Evolutionary conservation across 305 asterid species (phyloP).

Genomic region (Fraxinus velutina): DNA sequence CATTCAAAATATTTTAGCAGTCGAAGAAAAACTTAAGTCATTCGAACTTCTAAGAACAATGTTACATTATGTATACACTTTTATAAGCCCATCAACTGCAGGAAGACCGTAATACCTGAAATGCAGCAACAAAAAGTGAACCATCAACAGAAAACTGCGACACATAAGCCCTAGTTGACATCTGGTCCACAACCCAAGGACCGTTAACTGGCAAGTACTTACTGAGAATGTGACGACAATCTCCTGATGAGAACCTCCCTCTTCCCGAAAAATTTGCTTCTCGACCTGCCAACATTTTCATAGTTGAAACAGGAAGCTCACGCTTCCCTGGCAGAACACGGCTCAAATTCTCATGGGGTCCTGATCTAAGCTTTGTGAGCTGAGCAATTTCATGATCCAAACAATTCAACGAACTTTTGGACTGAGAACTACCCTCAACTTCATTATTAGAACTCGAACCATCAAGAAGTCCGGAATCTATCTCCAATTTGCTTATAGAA

Average conservation of each 20-base stretch:
- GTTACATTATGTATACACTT: neutral
- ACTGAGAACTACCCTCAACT: slow-evolving; percentile 27
- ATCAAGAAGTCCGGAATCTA: slow-evolving; percentile 46
- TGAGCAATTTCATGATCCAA: slow-evolving; percentile 66
- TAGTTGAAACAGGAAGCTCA: slow-evolving; percentile 48
- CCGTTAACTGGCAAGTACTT: slow-evolving; percentile 64
- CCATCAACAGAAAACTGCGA: slow-evolving; percentile 85
- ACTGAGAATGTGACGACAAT: slow-evolving; percentile 65
- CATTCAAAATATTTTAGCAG: neutral
- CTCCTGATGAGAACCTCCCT: slow-evolving; percentile 67
- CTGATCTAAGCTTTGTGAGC: slow-evolving; percentile 64
- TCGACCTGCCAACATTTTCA: slow-evolving; percentile 76
- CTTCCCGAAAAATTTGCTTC: slow-evolving; percentile 64
- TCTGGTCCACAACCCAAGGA: slow-evolving; percentile 75
- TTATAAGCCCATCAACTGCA: neutral
- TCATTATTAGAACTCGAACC: slow-evolving; percentile 43
- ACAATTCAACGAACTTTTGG: slow-evolving; percentile 16
- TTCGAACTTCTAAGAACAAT: neutral
- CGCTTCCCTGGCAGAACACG: slow-evolving; percentile 45
- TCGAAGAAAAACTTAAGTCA: neutral
- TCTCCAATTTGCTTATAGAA: slow-evolving; percentile 61
- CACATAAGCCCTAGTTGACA: slow-evolving; percentile 76
- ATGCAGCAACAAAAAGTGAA: slow-evolving; percentile 75
- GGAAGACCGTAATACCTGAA: slow-evolving; percentile 54
- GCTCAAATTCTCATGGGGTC: slow-evolving; percentile 47